Base-by-base conservation (phyloP, 495 filamentous ascomycete genomes). In the Neurospora sp. region DNA sequence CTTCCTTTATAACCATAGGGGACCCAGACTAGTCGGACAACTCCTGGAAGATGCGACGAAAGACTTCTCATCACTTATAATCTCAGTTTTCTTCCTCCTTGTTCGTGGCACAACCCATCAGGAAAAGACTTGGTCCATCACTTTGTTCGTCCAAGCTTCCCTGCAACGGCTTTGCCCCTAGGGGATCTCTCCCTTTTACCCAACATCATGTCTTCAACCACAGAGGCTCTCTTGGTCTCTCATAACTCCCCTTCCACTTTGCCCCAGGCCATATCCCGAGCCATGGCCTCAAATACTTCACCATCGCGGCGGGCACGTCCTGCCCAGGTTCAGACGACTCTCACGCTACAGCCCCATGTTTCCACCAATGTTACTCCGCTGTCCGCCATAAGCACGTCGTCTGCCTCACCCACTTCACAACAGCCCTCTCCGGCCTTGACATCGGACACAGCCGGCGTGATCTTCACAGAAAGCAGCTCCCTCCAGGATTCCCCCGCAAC, bases 341-440 rank as follows among this genome's bases (percentile, higher is more conserved):
- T 84, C 27, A 72, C 75, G 40, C 46, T 76, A 41, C 78, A 77
- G 71, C 76, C 80, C 18, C 79, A 83, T 70, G 77, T 81, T 70
- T 75, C 73, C 69, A 75, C 77, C 40, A 75, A 82, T 40, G 14
- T 66, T 9, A 14, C 53, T 66, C 81, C 82, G 38, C 76, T 75
- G 41, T 84, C 82, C 68, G 79, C 83, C 68, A 79, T 82, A 74
- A 85, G 82, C 80, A 82, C 80, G 70, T 82, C 84, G 4, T 81
- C 84, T 40, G 72, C 78, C 71, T 81, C 81, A 8, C 84, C 84
- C 68, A 78, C 72, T 72, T 85, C 81, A 4, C 80, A 81, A 66
- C 79, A 84, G 73, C 78, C 77, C 53, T 86, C 85, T 14, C 84
- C 84, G 14, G 73, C 81, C 73, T 76, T 82, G 78, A 81, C 83